Percentiles rank a stretch among this genome's conserved stretches.
These are phyloP conservation scores for Agaricales sp. DNA, from an alignment of 1,284 basidiomycete genomes.

Conservation along the genomic window DNA sequence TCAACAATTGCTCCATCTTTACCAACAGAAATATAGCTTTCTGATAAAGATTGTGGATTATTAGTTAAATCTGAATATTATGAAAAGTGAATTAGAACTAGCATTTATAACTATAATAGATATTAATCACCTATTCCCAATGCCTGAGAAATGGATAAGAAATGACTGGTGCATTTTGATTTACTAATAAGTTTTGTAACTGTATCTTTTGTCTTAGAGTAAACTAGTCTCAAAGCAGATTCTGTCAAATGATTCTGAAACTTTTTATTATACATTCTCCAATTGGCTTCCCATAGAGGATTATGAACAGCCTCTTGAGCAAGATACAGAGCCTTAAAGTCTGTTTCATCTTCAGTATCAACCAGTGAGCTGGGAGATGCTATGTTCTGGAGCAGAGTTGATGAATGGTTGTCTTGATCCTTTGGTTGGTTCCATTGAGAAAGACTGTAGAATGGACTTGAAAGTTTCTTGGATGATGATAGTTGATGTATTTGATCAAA, in stretches of 20 bases:
- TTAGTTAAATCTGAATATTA: constrained; percentile 6
- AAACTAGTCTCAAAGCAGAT: neutral
- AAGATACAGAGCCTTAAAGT: neutral
- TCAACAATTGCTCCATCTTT: constrained; percentile 58
- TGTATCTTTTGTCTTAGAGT: neutral
- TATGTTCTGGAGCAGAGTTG: neutral
- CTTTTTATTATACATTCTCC: neutral
- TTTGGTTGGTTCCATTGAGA: neutral
- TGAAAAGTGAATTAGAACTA: neutral
- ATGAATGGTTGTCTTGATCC: neutral
- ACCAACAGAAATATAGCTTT: constrained; percentile 48
- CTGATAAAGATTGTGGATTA: constrained; percentile 19
- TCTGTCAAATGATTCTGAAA: neutral
- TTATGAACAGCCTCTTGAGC: neutral
- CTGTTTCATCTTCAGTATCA: neutral
- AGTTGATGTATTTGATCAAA: neutral
- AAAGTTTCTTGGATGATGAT: neutral
- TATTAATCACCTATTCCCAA: neutral
- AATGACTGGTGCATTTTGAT: neutral
- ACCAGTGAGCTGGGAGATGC: neutral
- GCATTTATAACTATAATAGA: neutral
- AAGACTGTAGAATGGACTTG: neutral
- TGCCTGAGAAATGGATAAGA: neutral
- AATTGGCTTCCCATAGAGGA: neutral
- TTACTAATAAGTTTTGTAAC: neutral